Percentiles rank a stretch among this genome's conserved stretches.
These are phyloP conservation scores for Zygosaccharomyces gambellarensis DNA, from an alignment of 805 yeast species.

Conservation along the genomic window DNA sequence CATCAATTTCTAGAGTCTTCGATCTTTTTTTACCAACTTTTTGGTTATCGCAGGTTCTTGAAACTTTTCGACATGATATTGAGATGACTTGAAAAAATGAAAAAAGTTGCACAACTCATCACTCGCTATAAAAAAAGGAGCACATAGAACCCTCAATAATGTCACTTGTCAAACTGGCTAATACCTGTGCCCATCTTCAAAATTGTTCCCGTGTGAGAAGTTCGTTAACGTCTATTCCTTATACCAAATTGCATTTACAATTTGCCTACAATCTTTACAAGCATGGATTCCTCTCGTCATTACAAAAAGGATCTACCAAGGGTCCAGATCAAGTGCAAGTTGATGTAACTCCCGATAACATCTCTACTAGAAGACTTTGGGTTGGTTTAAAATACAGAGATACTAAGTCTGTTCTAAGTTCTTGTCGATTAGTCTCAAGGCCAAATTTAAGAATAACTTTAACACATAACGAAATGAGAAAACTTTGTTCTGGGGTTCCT, in stretches of 20 bases:
- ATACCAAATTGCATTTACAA: conserved; percentile 75
- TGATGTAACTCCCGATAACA: conserved; percentile 80
- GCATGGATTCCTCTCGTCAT: conserved; percentile 81
- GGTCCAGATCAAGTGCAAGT: conserved; percentile 80
- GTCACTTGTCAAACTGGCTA: conserved; percentile 82
- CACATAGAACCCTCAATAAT: conserved; percentile 36
- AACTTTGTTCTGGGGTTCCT: conserved; percentile 69
- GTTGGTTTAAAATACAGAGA: conserved; percentile 83
- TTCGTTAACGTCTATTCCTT: conserved; percentile 75
- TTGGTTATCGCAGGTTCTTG: conserved; percentile 2
- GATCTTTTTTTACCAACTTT: neutral
- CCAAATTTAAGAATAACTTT: conserved; percentile 77
- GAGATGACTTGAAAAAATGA: neutral
- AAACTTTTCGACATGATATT: conserved; percentile 4
- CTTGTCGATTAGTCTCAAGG: conserved; percentile 69
- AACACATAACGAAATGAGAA: conserved; percentile 56
- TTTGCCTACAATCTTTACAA: conserved; percentile 80
- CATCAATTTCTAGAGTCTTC: neutral
- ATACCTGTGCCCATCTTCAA: conserved; percentile 83
- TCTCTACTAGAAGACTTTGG: conserved; percentile 86
- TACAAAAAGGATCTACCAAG: conserved; percentile 75
- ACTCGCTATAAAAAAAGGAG: neutral
- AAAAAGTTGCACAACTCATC: conserved; percentile 1
- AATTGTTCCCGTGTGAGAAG: conserved; percentile 75
- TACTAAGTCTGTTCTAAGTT: conserved; percentile 67